Percentiles rank a stretch among this genome's conserved stretches.
phyloP scores from a whole-genome alignment of 345 rosid genomes.

The Lumnitzera littorea region DNA sequence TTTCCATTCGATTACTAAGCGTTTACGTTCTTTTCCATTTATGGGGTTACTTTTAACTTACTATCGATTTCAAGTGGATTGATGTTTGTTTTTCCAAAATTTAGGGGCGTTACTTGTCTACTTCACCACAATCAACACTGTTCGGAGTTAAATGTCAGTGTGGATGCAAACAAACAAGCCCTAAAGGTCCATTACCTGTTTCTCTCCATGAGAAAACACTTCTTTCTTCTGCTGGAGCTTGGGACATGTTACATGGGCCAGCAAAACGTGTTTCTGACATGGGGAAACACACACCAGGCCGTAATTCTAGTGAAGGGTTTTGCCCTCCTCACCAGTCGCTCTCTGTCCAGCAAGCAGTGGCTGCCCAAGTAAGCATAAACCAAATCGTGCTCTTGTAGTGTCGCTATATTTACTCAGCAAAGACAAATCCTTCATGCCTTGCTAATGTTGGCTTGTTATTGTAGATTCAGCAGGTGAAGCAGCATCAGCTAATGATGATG shows the following conservation, averaged over 20 bases:
- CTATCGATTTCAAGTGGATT: no score
- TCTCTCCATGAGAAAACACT: neutral
- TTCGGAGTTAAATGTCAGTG: slow-evolving; percentile 2
- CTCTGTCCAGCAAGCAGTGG: slow-evolving; percentile 48
- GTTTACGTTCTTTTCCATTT: no score
- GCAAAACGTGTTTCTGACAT: slow-evolving; percentile 6
- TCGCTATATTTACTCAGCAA: no score
- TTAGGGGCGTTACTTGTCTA: slow-evolving; percentile 7
- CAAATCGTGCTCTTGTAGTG: neutral
- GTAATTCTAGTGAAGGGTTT: slow-evolving; percentile 14
- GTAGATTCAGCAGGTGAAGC: slow-evolving; percentile 55
- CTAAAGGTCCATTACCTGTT: neutral
- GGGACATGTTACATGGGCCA: slow-evolving; percentile 15
- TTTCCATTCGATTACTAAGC: neutral
- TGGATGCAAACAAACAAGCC: neutral
- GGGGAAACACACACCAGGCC: slow-evolving; percentile 12
- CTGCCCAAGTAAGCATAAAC: slow-evolving; percentile 32
- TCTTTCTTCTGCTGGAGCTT: neutral
- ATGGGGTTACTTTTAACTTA: no score
- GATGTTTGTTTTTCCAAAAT: neutral
- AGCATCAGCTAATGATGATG: slow-evolving; percentile 31
- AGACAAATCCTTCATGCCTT: no score
- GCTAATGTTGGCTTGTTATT: neutral
- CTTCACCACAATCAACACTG: slow-evolving; percentile 18
- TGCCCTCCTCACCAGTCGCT: slow-evolving; percentile 25